phyloP scores from a whole-genome alignment of 768 basidiomycete genomes.

The Hygrophorus russula region DNA sequence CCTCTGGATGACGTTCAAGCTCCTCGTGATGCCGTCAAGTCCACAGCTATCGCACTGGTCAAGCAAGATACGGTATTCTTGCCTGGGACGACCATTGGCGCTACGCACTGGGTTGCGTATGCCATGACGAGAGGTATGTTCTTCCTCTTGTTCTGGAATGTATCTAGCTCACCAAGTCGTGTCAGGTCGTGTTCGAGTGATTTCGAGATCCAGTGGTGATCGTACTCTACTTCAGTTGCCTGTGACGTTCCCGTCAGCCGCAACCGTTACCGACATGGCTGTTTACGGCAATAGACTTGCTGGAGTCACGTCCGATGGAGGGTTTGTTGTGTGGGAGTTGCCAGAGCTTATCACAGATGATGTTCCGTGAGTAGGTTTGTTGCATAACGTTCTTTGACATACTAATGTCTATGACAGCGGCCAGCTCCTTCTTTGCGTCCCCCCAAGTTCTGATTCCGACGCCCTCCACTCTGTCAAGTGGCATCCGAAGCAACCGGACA shows the following conservation, averaged over 20 bases:
- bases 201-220: conserved; percentile 81
- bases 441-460: conserved; percentile 46
- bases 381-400: conserved; percentile 5
- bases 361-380: conserved; percentile 51
- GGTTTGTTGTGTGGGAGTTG: conserved; percentile 82
- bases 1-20: conserved; percentile 67
- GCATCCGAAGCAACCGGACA: conserved; percentile 76
- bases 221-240: conserved; percentile 76
- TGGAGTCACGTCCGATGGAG: conserved; percentile 80
- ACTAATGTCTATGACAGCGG: conserved; percentile 32
- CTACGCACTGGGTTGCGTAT: conserved; percentile 88
- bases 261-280: conserved; percentile 78
- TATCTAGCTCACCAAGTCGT: conserved; percentile 3
- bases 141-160: not conserved
- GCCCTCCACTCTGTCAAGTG: conserved; percentile 77
- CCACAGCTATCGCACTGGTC: conserved; percentile 84
- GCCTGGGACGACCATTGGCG: conserved; percentile 80
- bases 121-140: conserved; percentile 73
- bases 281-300: conserved; percentile 75
- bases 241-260: conserved; percentile 42
- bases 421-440: conserved; percentile 54
- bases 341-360: conserved; percentile 79
- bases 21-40: conserved; percentile 65
- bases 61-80: conserved; percentile 78
- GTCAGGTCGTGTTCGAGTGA: conserved; percentile 73